These are phyloP conservation scores for Thalia dealbata DNA, from an alignment of 176 grass and related monocot genomes.

Conservation along the genomic window DNA sequence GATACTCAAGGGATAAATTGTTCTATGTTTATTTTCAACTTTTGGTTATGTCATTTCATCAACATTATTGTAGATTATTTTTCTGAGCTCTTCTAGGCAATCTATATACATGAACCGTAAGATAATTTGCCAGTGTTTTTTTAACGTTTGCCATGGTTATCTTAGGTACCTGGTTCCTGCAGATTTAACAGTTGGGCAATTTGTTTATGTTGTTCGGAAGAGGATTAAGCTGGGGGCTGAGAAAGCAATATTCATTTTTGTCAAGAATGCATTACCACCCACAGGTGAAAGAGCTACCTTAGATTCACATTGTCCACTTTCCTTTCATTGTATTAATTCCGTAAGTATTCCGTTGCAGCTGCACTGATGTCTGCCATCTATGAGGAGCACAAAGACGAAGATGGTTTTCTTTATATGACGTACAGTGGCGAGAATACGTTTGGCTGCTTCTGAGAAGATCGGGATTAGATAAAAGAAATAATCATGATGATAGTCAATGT, in stretches of 20 bases:
- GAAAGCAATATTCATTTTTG: constrained; percentile 88
- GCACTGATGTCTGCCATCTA: constrained; percentile 90
- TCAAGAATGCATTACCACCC: constrained; percentile 66
- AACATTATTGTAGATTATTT: neutral
- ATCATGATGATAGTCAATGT: neutral
- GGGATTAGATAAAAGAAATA: neutral
- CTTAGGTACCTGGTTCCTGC: constrained; percentile 56
- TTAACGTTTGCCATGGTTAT: neutral
- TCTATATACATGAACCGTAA: neutral
- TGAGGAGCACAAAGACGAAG: constrained; percentile 84
- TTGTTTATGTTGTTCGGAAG: constrained; percentile 80
- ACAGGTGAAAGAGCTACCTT: constrained; percentile 29
- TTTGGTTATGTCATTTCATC: no score
- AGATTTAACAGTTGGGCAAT: constrained; percentile 35
- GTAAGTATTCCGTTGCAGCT: constrained; percentile 32
- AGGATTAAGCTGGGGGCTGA: constrained; percentile 79
- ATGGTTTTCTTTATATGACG: constrained; percentile 93
- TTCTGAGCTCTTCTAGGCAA: neutral
- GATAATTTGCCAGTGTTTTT: neutral
- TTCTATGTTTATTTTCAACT: no score
- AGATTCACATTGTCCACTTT: neutral
- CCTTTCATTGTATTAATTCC: neutral
- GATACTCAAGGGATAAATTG: no score
- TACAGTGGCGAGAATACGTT: constrained; percentile 98
- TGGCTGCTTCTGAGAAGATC: constrained; percentile 11